These are phyloP conservation scores for Kernera saxatilis DNA, from an alignment of 345 rosid species.

Conservation along the genomic window DNA sequence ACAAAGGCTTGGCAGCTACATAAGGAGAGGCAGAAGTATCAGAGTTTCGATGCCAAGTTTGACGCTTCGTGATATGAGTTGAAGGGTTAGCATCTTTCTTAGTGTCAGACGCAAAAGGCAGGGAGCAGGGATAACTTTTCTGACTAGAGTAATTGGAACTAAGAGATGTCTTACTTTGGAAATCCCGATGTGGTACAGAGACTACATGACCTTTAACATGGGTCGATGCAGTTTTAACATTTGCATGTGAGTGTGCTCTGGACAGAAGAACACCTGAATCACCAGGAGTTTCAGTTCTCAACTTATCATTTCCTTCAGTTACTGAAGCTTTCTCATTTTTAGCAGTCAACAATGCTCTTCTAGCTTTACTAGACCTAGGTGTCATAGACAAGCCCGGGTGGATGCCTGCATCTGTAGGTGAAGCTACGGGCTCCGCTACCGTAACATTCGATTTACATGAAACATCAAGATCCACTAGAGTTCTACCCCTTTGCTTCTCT, in stretches of 20 bases:
- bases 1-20: constrained; percentile 39
- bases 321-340: constrained; percentile 33
- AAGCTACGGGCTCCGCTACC: constrained; percentile 63
- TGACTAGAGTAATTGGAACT: constrained; percentile 34
- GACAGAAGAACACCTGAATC: constrained; percentile 28
- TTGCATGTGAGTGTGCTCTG: constrained; percentile 29
- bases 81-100: constrained; percentile 46
- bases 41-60: constrained; percentile 72
- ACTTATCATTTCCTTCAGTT: constrained; percentile 26
- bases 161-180: constrained; percentile 23
- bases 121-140: constrained; percentile 35
- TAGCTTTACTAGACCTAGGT: constrained; percentile 51
- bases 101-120: constrained; percentile 39
- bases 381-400: constrained; percentile 31
- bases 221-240: constrained; percentile 22
- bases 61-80: constrained; percentile 41
- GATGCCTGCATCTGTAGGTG: constrained; percentile 36
- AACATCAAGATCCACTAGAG: constrained; percentile 76
- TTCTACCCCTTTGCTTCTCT: constrained; percentile 46
- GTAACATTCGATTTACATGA: constrained; percentile 73
- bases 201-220: constrained; percentile 30
- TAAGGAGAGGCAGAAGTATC: constrained; percentile 30
- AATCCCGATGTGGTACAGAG: constrained; percentile 29
- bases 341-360: constrained; percentile 32
- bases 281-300: constrained; percentile 15